Evolutionary conservation across 495 filamentous ascomycete species (phyloP), one percentile per base, ranked within the genome.

Genomic region (Neurospora sp.): DNA sequence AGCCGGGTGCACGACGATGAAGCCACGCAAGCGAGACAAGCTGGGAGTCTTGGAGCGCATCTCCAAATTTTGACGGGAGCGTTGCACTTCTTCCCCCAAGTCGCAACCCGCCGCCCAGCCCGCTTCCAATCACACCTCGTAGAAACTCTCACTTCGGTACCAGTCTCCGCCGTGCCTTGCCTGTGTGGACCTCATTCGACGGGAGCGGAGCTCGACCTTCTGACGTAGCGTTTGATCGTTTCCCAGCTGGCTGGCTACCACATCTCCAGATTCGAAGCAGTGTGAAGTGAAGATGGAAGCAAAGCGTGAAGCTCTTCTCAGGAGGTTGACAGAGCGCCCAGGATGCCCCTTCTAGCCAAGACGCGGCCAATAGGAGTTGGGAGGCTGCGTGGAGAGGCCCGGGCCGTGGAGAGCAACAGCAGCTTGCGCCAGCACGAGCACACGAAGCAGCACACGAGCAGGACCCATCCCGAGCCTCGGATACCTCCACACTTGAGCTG

Each of bases 211-310:
- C 53, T 65, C 31, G 53, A 65, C 53, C 53, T 65, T 72, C 70
- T 72, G 70, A 72, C 70, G 70, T 72, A 72, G 70, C 70, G 48
- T 72, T 61, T 68, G 48, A 65, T 70, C 70, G 20, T 53, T 48
- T 38, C 53, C 53, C 53, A 35, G 27, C 6, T 61, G 53, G 53
- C 53, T 61, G 22, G 48, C 48, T 61, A 61, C 53, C 48, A 59
- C 48, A 59, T 61, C 22, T 35, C 53, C 53, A 35, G 53, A 61
- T 16, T 35, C 53, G 53, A 61, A 61, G 53, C 53, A 61, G 27
- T 31, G 53, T 61, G 27, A 35, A 35, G 48, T 31, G 48, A 27
- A 5, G 31, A 35, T 35, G 31, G 31, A 35, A 27, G 48, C 22
- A 61, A 61, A 31, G 48, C 22, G 22, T 27, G 22, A 61, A 61